Percentiles rank a stretch among this genome's conserved stretches.
These are phyloP conservation scores for Penicillium sp. DNA, from an alignment of 2,329 filamentous ascomycete genomes.

Conservation along the genomic window DNA sequence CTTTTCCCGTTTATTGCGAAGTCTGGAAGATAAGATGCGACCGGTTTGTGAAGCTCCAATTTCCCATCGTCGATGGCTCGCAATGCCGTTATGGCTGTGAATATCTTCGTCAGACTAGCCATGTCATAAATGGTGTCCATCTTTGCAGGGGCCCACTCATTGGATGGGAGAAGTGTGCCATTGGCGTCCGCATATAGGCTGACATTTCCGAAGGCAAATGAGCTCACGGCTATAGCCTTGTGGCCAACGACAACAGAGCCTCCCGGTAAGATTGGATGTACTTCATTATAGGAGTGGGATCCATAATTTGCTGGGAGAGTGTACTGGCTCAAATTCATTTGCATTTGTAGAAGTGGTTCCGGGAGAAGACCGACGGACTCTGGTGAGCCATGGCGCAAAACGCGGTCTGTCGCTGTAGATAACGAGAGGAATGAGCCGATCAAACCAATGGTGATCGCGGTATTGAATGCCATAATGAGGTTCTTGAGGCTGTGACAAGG, in stretches of 20 bases:
- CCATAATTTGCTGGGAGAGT: constrained; percentile 26
- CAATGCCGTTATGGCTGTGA: constrained; percentile 40
- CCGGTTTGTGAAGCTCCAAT: constrained; percentile 31
- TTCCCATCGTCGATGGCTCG: constrained; percentile 33
- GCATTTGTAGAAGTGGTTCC: constrained; percentile 8
- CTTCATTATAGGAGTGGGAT: constrained; percentile 13
- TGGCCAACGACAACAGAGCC: constrained; percentile 22
- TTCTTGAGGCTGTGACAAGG: neutral
- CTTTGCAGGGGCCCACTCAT: constrained; percentile 32
- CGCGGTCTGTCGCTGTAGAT: neutral
- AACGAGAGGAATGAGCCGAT: neutral
- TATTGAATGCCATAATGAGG: neutral
- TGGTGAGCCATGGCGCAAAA: constrained; percentile 10
- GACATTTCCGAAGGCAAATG: constrained; percentile 26
- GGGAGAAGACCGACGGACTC: constrained; percentile 12
- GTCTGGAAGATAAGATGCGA: constrained; percentile 36
- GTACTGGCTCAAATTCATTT: constrained; percentile 13
- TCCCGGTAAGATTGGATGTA: constrained; percentile 25
- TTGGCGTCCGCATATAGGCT: constrained; percentile 33
- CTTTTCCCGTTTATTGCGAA: constrained; percentile 40
- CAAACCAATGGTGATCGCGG: neutral
- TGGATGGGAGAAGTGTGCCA: constrained; percentile 30
- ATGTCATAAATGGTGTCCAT: constrained; percentile 46
- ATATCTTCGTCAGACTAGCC: constrained; percentile 45
- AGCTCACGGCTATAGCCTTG: constrained; percentile 23